Evolutionary conservation across 139 green algal species (phyloP), one percentile per base, ranked within the genome.

Genomic region (Chlamydomonas schloesseri): DNA sequence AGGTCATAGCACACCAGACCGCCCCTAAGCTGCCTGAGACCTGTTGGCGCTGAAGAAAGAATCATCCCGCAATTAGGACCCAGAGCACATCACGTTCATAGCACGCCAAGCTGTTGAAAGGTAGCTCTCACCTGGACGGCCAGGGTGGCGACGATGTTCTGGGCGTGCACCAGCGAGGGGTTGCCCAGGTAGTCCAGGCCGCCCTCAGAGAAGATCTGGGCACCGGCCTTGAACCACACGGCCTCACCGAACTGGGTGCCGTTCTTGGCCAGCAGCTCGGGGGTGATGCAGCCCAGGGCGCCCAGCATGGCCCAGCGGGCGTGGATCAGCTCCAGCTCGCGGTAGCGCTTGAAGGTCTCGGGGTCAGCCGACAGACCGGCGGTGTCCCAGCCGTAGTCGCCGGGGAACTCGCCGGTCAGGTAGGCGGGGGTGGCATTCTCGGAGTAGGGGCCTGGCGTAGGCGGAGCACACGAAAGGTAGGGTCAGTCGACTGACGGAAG

Each of bases 261-360:
- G 85, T 90, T 84, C 47, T 81, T 86, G n/a, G 89, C 62, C 75
- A 93, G 88, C 79, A 94, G 88, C 89, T 94, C 90, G 70, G 90
- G 87, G 50, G 76, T 89, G 36, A 97, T 58, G 92, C 93, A 97
- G 83, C 95, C 96, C 55, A 98, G 91, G 53, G 94, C 94, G 71
- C 96, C 97, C 21, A 99, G 95, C 96, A 99, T 98, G 42, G 97
- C 98, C 98, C 98, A 99, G 87, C 98, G 94, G 28, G 95, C 96
- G 93, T 99, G 98, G 92, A 99, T 98, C 58, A 99, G 82, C 95
- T 99, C 98, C 70, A 96, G 83, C 95, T 99, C 96, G 76, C 98
- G 94, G 95, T 98, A 98, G 86, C 93, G 73, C 37, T 75, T 57
- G 85, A 93, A 93, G 81, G 91, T 93, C 87, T 90, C 95, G 64